Base-by-base conservation (phyloP, 805 yeast species). In the Pichia heedii region DNA sequence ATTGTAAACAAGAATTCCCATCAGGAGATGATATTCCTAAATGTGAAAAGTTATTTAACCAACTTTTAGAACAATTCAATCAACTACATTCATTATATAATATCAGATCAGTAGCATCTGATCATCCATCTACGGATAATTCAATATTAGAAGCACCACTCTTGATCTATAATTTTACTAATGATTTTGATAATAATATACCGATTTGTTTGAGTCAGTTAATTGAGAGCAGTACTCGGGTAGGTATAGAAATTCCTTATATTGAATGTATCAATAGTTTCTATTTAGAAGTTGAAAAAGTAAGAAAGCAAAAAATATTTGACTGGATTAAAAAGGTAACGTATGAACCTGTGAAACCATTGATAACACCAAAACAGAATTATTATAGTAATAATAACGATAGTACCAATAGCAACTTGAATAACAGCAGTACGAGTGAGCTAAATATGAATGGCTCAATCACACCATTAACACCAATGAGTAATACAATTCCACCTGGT, bases 1-100 rank as follows among this genome's bases (percentile, higher is more conserved):
- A 49, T 5, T 62, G 63, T 12, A 52, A 54, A 13, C 39, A 47
- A 4, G 63, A 58, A 41, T 44, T 60, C 27, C 63, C 65, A 1
- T 45, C 47, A 10, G 48, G 53, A 7, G n/a, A 34, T 2, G 58
- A 60, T 27, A 15, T 30, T 1, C 13, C 39, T 3, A 45, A 35
- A 16, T 16, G 49, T 2, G 48, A 52, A n/a, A 27, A 39, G 2
- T 33, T 50, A 8, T 52, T 58, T 21, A 52, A 51, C 8, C 43
- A 39, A 39, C 41, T 52, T 39, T 33, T 55, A 5, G 44, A 52
- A 20, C 55, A 57, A 11, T 54, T 47, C 43, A 57, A 57, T 37
- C 54, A 53, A 40, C 12, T 30, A 11, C 39, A 49, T 29, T 32
- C 45, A n/a, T 22, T 29, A 27, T 42, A 37, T 35, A 34, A 41